These are phyloP conservation scores for Phlegmacium glaucopus DNA, from an alignment of 768 basidiomycete species.

Conservation along the genomic window DNA sequence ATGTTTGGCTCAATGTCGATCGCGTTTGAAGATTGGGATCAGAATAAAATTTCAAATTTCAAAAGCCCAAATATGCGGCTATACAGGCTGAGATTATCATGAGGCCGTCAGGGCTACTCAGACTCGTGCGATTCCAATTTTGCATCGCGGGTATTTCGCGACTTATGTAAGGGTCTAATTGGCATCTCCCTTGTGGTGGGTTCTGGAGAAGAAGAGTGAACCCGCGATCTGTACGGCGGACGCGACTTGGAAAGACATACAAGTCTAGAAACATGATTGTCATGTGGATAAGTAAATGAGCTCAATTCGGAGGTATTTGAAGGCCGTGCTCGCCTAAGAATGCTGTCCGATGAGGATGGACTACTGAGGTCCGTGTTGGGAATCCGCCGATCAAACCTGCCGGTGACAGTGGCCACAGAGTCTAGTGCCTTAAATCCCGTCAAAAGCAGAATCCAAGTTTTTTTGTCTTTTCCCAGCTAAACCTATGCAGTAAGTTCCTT, in stretches of 20 bases:
- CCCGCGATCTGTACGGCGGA: no score
- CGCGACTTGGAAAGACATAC: no score
- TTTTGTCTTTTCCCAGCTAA: conserved; percentile 27
- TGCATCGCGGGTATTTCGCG: conserved; percentile 4
- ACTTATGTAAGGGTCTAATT: conserved; percentile 12
- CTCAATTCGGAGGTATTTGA: conserved; percentile 27
- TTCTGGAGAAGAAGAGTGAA: no score
- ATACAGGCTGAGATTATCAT: no score
- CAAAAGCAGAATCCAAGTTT: conserved; percentile 16
- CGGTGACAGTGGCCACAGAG: conserved; percentile 22
- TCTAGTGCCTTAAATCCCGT: conserved; percentile 11
- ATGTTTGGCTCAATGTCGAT: no score
- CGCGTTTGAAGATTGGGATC: no score
- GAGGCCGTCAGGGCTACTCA: no score
- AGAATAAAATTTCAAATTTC: no score
- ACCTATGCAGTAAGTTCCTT: conserved; percentile 34
- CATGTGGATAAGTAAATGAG: not conserved
- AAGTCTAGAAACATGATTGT: not conserved
- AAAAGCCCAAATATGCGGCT: no score
- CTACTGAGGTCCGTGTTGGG: conserved; percentile 10
- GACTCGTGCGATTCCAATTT: not conserved
- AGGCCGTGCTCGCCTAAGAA: conserved; percentile 33
- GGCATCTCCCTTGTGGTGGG: not conserved
- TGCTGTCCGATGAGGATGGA: conserved; percentile 40
- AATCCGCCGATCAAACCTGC: conserved; percentile 34